Evolutionary conservation across 257 asterid genomes (phyloP), one percentile per base, ranked within the genome.

Genomic region (Galeopsis tetrahit): DNA sequence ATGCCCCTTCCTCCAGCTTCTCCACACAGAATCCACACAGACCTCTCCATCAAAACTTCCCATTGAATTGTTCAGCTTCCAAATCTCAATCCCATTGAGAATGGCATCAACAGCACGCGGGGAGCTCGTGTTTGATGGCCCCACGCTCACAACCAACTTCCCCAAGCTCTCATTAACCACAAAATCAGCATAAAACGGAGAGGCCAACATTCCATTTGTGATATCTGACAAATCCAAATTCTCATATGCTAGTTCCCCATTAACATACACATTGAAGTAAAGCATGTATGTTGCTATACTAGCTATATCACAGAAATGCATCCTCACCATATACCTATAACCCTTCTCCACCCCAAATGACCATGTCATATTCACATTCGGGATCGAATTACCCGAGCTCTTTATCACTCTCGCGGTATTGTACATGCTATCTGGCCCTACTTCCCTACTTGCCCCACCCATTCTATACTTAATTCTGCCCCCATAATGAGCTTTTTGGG

Each of bases 271-370:
- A 71, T 92, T 90, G 85, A 94, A 94, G 81, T 84, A 85, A 33
- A 94, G 83, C 96, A 80, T 65, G 63, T 66, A 68, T 0, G 77
- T 48, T 0, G 97, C 78, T n/a, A 81, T 34, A 51, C 99, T 94
- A 38, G 96, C 90, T 69, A 94, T 91, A 68, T 94, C 97, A 59
- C 99, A 94, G 63, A 91, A 91, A 84, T 94, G 99, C 90, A 90
- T 69, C 53, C 98, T 79, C 69, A 88, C 91, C 85, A 91, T 79
- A 53, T 94, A 85, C 15, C 51, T 78, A 7, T 87, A 86, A 3
- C 90, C 94, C 84, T 81, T 82, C 39, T 78, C 89, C 36, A 86
- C 90, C 1, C 83, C 79, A 66, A 94, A 94, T 34, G 66, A 75
- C 97, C 96, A 90, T 0, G 93, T 83, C 51, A 94, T 69, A n/a